Base-by-base conservation (phyloP, 208 protist genomes). In the Trypanosoma lewisi region DNA sequence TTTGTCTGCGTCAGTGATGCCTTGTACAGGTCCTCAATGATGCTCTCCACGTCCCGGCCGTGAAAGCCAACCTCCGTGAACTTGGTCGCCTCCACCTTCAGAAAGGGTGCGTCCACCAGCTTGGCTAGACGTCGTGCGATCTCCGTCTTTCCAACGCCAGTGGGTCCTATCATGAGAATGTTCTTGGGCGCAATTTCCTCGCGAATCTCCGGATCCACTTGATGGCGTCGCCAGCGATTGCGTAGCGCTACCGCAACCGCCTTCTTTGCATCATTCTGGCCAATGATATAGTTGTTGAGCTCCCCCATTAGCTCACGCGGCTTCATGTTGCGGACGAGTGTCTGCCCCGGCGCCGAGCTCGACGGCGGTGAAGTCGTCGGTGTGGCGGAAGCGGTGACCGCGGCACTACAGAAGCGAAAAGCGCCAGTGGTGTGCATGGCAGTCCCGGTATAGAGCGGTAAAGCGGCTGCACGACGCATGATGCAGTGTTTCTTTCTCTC, bases 61-160 rank as follows among this genome's bases (percentile, higher is more conserved):
- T 98, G 91, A 67, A 98, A 98, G 33, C 97, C 97, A 14, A 99
- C 97, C 63, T 99, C 97, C 0, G 98, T 99, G 71, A 98, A 99
- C 84, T 99, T 99, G 14, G 98, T 99, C 4, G 97, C 97, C 77
- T 99, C 98, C 19, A 99, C 97, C 74, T 99, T 99, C 33, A 99
- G 86, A 63, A 99, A 99, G 3, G 98, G 98, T 11, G 97, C 96
- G 58, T 98, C 86, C 8, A 98, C 85, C 51, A 99, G 78, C 76
- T 98, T 99, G 5, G 97, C 97, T 37, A 99, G 85, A 31, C 98
- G 80, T 28, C 98, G 78, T 12, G 98, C 97, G 58, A 99, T 98
- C 76, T 99, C 97, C 39, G 92, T 98, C 78, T 98, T 98, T 28
- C 94, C 94, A n/a, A 95, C 88, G 41, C 94, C 94, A 9, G 94